phyloP scores from a whole-genome alignment of 345 rosid genomes.

The Mercurialis annua region DNA sequence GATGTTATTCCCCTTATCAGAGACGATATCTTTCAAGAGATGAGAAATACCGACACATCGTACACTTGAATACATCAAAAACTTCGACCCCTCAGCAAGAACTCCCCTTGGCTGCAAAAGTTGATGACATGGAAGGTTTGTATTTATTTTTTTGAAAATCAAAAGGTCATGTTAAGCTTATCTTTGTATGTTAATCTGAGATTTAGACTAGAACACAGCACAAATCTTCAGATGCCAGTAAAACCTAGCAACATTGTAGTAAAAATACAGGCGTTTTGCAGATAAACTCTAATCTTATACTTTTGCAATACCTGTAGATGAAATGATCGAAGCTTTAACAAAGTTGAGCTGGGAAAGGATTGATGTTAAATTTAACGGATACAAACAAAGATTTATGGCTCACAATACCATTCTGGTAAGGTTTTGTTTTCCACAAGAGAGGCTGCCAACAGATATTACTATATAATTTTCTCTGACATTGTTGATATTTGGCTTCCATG shows the following conservation, averaged over 20 bases:
- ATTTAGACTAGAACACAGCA: too few species aligned
- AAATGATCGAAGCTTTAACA: conserved; percentile 65
- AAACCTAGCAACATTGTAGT: too few species aligned
- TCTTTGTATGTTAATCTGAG: background rate
- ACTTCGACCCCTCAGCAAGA: conserved; percentile 27
- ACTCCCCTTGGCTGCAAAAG: conserved; percentile 25
- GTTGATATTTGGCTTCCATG: background rate
- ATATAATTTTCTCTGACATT: background rate
- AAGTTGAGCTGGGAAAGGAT: conserved; percentile 71
- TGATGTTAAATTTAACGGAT: conserved; percentile 78
- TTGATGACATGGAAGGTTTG: conserved; percentile 66
- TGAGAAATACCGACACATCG: conserved; percentile 60
- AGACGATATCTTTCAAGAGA: conserved; percentile 36
- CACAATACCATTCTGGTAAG: conserved; percentile 83
- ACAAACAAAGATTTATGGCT: conserved; percentile 55
- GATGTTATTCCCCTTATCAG: conserved; percentile 33
- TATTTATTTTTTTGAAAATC: conserved; percentile 5
- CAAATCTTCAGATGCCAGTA: too few species aligned
- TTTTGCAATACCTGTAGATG: conserved; percentile 45
- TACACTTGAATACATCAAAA: conserved; percentile 38
- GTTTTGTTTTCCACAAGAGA: background rate
- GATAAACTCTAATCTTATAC: background rate
- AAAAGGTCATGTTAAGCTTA: conserved; percentile 10
- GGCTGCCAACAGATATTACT: background rate
- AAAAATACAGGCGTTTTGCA: background rate